A percentile compares a stretch with the other conserved stretches of the same genome.
These are phyloP conservation scores for Pseudoturritis turrita DNA, from an alignment of 345 rosid genomes.

Conservation along the genomic window DNA sequence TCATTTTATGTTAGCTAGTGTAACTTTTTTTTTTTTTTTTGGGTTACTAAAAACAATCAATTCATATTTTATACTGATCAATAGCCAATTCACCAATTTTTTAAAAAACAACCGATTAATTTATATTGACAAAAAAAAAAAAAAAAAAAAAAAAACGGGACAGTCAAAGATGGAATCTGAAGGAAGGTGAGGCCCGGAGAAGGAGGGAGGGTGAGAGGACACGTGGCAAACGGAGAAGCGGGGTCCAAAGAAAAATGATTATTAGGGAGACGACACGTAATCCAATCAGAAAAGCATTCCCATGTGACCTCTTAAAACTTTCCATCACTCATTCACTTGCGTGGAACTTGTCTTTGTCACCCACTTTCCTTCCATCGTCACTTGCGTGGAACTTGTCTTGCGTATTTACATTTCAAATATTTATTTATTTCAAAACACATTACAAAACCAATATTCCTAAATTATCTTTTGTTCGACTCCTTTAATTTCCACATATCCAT, in stretches of 20 bases:
- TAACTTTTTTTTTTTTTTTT: not conserved
- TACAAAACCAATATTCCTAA: not conserved
- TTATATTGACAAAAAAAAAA: not conserved
- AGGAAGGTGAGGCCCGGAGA: slow-evolving; percentile 17
- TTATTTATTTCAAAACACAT: not conserved
- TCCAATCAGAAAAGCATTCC: slow-evolving; percentile 1
- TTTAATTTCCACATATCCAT: not conserved
- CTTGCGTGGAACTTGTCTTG: slow-evolving; percentile 35
- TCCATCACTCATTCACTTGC: slow-evolving; percentile 22
- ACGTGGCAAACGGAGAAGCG: slow-evolving; percentile 28
- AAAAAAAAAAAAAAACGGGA: not conserved
- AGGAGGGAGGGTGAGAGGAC: slow-evolving; percentile 14
- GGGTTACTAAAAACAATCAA: not conserved
- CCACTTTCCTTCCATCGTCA: slow-evolving; percentile 25
- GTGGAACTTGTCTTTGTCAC: slow-evolving; percentile 39
- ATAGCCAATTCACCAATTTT: not conserved
- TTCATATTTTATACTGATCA: not conserved
- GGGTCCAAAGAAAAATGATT: slow-evolving; percentile 16
- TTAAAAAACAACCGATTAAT: not conserved
- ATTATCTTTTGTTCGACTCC: not conserved
- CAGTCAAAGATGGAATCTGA: slow-evolving; percentile 22
- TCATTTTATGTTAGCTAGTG: not conserved
- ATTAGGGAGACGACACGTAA: slow-evolving; percentile 31
- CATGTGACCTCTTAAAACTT: slow-evolving; percentile 33
- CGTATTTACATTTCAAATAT: not conserved